phyloP scores from a whole-genome alignment of 495 filamentous ascomycete genomes.

The Penicillium psychrofluorescens region DNA sequence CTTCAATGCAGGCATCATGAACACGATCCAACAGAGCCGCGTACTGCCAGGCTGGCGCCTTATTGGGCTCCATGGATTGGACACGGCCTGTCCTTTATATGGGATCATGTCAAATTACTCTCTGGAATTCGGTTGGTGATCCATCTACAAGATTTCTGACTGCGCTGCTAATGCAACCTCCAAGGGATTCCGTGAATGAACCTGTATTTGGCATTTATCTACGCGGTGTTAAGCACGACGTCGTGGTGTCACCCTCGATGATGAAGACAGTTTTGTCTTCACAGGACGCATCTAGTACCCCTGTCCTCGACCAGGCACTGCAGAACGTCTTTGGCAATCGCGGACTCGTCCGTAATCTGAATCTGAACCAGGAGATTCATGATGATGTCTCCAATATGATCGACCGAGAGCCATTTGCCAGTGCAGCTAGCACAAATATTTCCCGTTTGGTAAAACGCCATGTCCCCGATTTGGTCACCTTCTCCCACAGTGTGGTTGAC shows the following conservation, averaged over 20 bases:
- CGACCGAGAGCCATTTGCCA: slow-evolving; percentile 35
- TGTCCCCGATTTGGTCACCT: slow-evolving; percentile 48
- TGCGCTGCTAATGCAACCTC: slow-evolving; percentile 7
- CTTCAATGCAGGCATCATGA: slow-evolving; percentile 21
- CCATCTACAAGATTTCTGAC: slow-evolving; percentile 1
- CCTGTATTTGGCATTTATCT: slow-evolving; percentile 47
- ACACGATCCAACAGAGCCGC: slow-evolving; percentile 11
- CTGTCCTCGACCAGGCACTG: slow-evolving; percentile 32
- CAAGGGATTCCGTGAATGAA: slow-evolving; percentile 32
- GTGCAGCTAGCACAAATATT: slow-evolving; percentile 26
- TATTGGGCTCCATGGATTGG: slow-evolving; percentile 56
- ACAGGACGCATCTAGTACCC: slow-evolving; percentile 19
- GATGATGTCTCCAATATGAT: slow-evolving; percentile 30
- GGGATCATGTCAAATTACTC: slow-evolving; percentile 36
- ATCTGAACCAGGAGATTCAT: slow-evolving; percentile 27
- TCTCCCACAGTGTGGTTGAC: slow-evolving; percentile 52
- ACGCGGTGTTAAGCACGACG: slow-evolving; percentile 40
- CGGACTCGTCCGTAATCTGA: slow-evolving; percentile 22
- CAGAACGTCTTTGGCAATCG: slow-evolving; percentile 45
- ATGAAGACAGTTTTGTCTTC: slow-evolving; percentile 36
- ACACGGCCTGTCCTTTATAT: slow-evolving; percentile 42
- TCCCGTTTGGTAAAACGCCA: slow-evolving; percentile 31
- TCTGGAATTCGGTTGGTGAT: slow-evolving; percentile 31
- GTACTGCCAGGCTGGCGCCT: slow-evolving; percentile 35
- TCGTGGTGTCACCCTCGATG: slow-evolving; percentile 45